Conservation (phyloP, 2,329 filamentous ascomycete genomes). For the Cladosporium sphaerospermum region DNA sequence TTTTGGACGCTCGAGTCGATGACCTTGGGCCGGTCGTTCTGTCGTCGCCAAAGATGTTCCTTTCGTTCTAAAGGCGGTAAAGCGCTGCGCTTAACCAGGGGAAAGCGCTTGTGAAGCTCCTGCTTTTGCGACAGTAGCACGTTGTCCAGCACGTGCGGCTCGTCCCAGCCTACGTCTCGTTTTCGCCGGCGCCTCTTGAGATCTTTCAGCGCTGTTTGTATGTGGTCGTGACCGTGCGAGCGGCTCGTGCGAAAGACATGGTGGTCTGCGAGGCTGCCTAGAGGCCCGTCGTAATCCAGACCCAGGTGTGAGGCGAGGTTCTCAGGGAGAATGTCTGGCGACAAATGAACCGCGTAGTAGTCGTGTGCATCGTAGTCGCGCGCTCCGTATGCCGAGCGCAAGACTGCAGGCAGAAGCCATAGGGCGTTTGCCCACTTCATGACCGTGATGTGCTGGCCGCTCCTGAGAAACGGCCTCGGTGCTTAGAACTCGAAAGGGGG, state of each 20-base stretch:
- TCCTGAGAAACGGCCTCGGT: neutral
- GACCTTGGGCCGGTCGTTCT: neutral
- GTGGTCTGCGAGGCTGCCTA: conserved; percentile 73
- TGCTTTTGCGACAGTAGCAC: conserved; percentile 79
- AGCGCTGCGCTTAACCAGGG: conserved; percentile 51
- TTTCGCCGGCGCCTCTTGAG: conserved; percentile 56
- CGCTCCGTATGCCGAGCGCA: neutral
- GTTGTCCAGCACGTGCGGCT: conserved; percentile 58
- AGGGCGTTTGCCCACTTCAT: conserved; percentile 12
- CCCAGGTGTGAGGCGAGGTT: conserved; percentile 68
- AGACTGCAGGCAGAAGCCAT: conserved; percentile 4
- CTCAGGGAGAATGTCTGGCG: conserved; percentile 57
- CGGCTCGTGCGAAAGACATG: conserved; percentile 69
- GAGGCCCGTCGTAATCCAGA: conserved; percentile 70
- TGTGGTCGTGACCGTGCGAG: conserved; percentile 47
- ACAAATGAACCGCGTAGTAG: conserved; percentile 88
- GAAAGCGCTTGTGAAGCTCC: conserved; percentile 49
- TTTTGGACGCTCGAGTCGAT: conserved; percentile 47
- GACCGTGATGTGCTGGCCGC: neutral
- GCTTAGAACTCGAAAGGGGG: neutral
- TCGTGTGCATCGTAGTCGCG: conserved; percentile 65
- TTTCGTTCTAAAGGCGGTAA: conserved; percentile 26
- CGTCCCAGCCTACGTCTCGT: conserved; percentile 44
- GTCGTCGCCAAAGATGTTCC: conserved; percentile 10
- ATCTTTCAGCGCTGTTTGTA: conserved; percentile 45